Conservation (phyloP, 768 basidiomycete species). For the Serpula lacrymans region DNA sequence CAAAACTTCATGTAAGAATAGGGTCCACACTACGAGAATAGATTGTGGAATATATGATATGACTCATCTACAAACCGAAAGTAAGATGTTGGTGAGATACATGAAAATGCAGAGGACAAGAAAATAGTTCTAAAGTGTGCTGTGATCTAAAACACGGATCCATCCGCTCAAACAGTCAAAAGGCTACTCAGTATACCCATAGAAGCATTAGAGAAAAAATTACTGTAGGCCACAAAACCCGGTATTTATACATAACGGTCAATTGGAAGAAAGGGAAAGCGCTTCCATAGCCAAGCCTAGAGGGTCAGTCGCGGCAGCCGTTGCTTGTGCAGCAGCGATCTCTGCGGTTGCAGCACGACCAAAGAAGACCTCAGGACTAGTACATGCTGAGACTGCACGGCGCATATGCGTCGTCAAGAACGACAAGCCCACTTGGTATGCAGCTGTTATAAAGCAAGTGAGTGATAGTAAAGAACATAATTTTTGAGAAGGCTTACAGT, state of each 20-base stretch:
- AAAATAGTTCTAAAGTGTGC: too few relatives aligned
- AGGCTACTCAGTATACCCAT: too few relatives aligned
- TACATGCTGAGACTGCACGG: constrained; percentile 92
- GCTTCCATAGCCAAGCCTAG: constrained; percentile 64
- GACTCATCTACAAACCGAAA: constrained; percentile 28
- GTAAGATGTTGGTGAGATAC: too few relatives aligned
- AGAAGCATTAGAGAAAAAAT: too few relatives aligned
- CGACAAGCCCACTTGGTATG: constrained; percentile 94
- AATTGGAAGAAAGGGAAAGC: constrained; percentile 31
- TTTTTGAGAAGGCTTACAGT: constrained; percentile 48
- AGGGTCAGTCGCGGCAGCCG: constrained; percentile 46
- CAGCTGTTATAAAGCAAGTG: constrained; percentile 46
- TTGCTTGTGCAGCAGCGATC: constrained; percentile 30
- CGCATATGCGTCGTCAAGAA: constrained; percentile 94
- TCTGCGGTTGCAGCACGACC: constrained; percentile 41
- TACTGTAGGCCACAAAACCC: neutral
- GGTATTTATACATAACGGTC: neutral
- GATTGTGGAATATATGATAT: constrained; percentile 32
- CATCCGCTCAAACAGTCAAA: too few relatives aligned
- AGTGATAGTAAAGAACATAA: constrained; percentile 1
- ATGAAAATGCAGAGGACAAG: too few relatives aligned
- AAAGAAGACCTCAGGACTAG: constrained; percentile 89
- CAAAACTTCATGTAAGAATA: too few relatives aligned
- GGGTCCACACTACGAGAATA: too few relatives aligned
- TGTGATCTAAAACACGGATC: too few relatives aligned